Percentiles rank a stretch among this genome's conserved stretches.
phyloP scores from a whole-genome alignment of 768 basidiomycete genomes.

The Asterophora parasitica region DNA sequence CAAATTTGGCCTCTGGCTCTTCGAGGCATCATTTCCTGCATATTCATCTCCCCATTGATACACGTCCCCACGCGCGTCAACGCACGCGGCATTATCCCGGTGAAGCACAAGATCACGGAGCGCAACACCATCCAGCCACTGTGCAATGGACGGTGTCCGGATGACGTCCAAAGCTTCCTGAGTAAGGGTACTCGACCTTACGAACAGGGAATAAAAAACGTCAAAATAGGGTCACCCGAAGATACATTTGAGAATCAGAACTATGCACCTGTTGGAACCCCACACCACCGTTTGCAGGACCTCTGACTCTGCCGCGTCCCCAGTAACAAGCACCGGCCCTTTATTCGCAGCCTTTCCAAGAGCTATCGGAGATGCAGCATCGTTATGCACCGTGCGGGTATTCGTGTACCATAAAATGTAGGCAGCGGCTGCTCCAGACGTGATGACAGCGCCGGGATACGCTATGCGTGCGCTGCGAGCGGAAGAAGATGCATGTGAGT shows the following conservation, averaged over 20 bases:
- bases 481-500: conserved; percentile 19
- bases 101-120: conserved; percentile 72
- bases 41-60: conserved; percentile 81
- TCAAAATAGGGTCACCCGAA: background rate
- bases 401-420: conserved; percentile 36
- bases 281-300: conserved; percentile 53
- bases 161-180: conserved; percentile 38
- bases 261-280: conserved; percentile 68
- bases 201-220: background rate
- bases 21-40: conserved; percentile 30
- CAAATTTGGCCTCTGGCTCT: conserved; percentile 35
- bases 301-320: conserved; percentile 21
- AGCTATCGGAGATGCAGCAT: conserved; percentile 14
- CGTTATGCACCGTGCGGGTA: conserved; percentile 27
- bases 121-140: conserved; percentile 64
- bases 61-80: conserved; percentile 76
- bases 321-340: conserved; percentile 3
- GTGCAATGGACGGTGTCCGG: conserved; percentile 43
- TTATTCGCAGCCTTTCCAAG: conserved; percentile 13
- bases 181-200: conserved; percentile 43
- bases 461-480: conserved; percentile 15
- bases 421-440: conserved; percentile 29
- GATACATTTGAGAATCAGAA: background rate
- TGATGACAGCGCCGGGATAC: conserved; percentile 18
- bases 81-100: conserved; percentile 62